Conservation (phyloP, 225 moss, liverwort and hornwort species). For the Anthoceros angustus region DNA sequence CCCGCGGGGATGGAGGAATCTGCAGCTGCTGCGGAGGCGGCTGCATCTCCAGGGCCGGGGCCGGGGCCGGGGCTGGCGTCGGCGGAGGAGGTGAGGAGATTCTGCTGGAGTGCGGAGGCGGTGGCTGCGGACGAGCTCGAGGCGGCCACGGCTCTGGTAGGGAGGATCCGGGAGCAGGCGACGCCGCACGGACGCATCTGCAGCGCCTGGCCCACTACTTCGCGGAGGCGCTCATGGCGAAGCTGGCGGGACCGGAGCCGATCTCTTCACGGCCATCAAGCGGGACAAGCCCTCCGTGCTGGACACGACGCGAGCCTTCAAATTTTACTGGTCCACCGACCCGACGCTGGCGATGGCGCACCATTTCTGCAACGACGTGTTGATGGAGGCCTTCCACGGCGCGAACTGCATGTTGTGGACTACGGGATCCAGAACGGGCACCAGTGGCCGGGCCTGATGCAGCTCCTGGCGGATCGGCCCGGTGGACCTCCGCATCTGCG, state of each 20-base stretch:
- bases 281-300: background rate
- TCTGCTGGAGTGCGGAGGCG: background rate
- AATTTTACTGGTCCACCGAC: background rate
- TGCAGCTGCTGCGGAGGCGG: background rate
- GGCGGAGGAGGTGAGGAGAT: no score
- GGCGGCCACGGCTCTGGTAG: background rate
- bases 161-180: background rate
- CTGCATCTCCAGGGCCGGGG: background rate
- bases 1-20: background rate
- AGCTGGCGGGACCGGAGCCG: background rate
- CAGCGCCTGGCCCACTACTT: background rate
- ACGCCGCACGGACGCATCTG: background rate
- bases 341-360: background rate
- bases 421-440: background rate
- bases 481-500: background rate
- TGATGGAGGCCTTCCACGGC: background rate
- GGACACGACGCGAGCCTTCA: background rate
- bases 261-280: background rate
- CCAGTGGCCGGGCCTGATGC: slow-evolving; percentile 3
- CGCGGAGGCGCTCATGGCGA: background rate
- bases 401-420: background rate
- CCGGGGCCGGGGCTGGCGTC: background rate
- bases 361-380: background rate
- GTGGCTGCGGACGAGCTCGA: background rate
- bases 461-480: background rate